These are phyloP conservation scores for Spiromastix sp. DNA, from an alignment of 2,329 filamentous ascomycete genomes.

Conservation along the genomic window DNA sequence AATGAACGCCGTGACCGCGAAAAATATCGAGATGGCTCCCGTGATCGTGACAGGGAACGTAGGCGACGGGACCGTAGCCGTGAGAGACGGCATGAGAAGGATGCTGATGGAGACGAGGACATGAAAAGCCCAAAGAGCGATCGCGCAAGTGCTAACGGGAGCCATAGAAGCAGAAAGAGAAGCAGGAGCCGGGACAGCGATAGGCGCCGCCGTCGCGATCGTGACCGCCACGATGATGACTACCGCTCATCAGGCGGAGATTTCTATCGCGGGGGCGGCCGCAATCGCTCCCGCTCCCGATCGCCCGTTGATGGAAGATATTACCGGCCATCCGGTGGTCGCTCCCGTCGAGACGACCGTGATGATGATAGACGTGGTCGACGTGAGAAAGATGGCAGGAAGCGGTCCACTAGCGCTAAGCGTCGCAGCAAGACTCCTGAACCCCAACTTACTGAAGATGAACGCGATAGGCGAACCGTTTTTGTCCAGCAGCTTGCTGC, in stretches of 20 bases:
- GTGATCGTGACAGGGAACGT: conserved; percentile 47
- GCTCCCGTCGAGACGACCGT: conserved; percentile 39
- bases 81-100: conserved; percentile 39
- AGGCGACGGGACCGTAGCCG: conserved; percentile 52
- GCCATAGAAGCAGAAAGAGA: conserved; percentile 70
- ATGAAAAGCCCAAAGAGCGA: conserved; percentile 63
- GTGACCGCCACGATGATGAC: conserved; percentile 47
- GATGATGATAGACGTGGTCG: conserved; percentile 39
- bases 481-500: conserved; percentile 98
- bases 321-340: conserved; percentile 39
- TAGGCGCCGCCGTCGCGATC: conserved; percentile 61
- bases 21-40: conserved; percentile 47
- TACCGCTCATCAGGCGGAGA: conserved; percentile 48
- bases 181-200: conserved; percentile 70
- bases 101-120: conserved; percentile 47
- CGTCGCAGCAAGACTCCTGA: conserved; percentile 42
- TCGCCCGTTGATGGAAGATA: conserved; percentile 55
- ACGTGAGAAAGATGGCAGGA: conserved; percentile 41
- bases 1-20: conserved; percentile 46
- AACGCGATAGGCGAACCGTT: conserved; percentile 90
- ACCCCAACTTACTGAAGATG: conserved; percentile 80
- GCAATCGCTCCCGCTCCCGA: conserved; percentile 59
- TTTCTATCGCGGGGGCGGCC: conserved; percentile 57
- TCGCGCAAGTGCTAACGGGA: conserved; percentile 55
- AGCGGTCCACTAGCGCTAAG: conserved; percentile 34